Evolutionary conservation across 2,329 filamentous ascomycete genomes (phyloP).

Genomic region (Sporothrix mexicana): DNA sequence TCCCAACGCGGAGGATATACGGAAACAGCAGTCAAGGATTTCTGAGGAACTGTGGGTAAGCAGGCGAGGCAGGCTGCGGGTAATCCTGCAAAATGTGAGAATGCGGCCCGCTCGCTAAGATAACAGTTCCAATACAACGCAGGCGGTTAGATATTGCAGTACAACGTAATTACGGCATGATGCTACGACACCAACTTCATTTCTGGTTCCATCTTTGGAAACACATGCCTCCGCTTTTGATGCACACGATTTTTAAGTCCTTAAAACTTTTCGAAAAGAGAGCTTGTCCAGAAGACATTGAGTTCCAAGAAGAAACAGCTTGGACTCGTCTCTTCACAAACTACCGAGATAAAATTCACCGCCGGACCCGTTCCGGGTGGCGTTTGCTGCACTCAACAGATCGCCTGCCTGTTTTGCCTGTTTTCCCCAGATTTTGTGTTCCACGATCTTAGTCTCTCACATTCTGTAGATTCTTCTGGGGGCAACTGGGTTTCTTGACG

Average conservation of each 20-base stretch:
- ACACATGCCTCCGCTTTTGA: conserved; percentile 11
- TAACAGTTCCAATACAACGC: not conserved
- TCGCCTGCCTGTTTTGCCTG: conserved; percentile 7
- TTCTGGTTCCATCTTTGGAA: not conserved
- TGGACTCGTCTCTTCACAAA: not conserved
- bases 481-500: not conserved
- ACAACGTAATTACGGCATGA: not conserved
- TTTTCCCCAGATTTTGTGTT: conserved; percentile 1
- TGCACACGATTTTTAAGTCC: not conserved
- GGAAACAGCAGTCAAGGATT: too few relatives aligned
- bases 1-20: too few relatives aligned
- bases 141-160: conserved; percentile 8
- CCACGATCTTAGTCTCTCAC: conserved; percentile 1
- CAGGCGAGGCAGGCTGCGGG: not conserved
- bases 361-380: conserved; percentile 5
- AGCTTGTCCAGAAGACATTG: too few relatives aligned
- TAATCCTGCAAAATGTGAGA: not conserved
- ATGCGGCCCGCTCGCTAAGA: not conserved
- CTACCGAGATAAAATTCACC: not conserved
- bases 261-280: too few relatives aligned
- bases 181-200: not conserved
- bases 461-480: not conserved
- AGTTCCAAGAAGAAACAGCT: too few relatives aligned
- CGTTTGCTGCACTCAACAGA: not conserved
- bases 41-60: not conserved